phyloP scores from a whole-genome alignment of 1,284 basidiomycete genomes.

The Ganoderma leucocontextum region DNA sequence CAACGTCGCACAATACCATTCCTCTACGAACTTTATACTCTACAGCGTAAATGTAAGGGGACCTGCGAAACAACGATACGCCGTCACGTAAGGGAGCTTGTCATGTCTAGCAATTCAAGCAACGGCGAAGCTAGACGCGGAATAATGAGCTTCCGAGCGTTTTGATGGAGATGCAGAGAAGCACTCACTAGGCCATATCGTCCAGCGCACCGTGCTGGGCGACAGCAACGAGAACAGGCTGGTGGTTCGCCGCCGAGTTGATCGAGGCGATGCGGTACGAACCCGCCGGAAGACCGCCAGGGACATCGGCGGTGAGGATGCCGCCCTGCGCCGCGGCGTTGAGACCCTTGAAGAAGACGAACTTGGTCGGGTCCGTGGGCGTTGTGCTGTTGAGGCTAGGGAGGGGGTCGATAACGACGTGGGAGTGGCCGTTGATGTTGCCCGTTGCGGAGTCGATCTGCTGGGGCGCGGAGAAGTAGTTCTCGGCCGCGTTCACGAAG shows the following conservation, averaged over 20 bases:
- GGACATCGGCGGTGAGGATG: conserved; percentile 58
- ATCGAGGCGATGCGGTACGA: conserved; percentile 67
- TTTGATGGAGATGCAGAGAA: background rate
- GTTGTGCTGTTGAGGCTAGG: conserved; percentile 55
- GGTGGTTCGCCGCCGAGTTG: conserved; percentile 67
- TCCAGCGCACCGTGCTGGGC: conserved; percentile 60
- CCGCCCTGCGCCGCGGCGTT: conserved; percentile 57
- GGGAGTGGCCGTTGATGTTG: conserved; percentile 65
- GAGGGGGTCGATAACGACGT: conserved; percentile 67
- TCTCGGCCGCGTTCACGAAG: conserved; percentile 66
- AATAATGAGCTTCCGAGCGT: background rate
- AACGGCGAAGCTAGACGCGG: conserved; percentile 24
- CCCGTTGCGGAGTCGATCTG: conserved; percentile 64
- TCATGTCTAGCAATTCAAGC: conserved; percentile 13
- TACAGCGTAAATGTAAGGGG: background rate
- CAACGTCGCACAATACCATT: conserved; percentile 3
- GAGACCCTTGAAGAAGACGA: conserved; percentile 76
- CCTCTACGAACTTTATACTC: conserved; percentile 5
- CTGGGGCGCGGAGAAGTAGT: conserved; percentile 68
- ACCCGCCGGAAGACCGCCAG: conserved; percentile 57
- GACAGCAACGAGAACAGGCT: conserved; percentile 59
- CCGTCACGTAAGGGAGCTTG: background rate
- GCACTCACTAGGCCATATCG: conserved; percentile 54
- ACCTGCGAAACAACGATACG: background rate
- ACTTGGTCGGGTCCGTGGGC: conserved; percentile 59